These are phyloP conservation scores for Mortierella sp. DNA, from an alignment of 371 early-diverging fungal genomes.

Conservation along the genomic window DNA sequence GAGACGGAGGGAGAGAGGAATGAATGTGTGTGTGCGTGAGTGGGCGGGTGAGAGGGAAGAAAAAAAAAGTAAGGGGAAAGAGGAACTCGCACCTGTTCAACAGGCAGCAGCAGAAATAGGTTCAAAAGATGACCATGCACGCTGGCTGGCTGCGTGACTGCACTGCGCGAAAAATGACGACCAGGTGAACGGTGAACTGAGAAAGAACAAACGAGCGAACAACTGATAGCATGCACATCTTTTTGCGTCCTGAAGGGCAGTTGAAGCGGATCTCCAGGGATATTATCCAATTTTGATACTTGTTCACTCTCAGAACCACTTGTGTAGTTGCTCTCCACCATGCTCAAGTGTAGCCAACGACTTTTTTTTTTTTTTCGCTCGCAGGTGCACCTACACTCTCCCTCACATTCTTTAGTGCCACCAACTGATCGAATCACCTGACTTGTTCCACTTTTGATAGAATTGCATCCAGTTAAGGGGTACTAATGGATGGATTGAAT, in stretches of 20 bases:
- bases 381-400: too few species aligned
- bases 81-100: background rate
- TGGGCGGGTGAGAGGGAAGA: background rate
- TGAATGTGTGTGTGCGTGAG: background rate
- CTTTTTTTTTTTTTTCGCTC: too few species aligned
- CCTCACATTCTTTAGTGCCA: background rate
- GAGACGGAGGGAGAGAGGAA: background rate
- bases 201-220: background rate
- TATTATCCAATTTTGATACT: too few species aligned
- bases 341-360: too few species aligned
- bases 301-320: too few species aligned
- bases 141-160: background rate
- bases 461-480: constrained; percentile 11
- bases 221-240: too few species aligned
- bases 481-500: constrained; percentile 22
- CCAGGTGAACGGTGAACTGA: background rate
- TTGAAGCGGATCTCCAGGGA: too few species aligned
- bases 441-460: too few species aligned
- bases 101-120: background rate
- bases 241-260: too few species aligned
- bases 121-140: background rate
- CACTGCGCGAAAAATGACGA: background rate
- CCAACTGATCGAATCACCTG: background rate
- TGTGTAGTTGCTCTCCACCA: too few species aligned
- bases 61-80: background rate